These are phyloP conservation scores for Globisporangium spiculum DNA, from an alignment of 352 stramenopile genomes.

Conservation along the genomic window DNA sequence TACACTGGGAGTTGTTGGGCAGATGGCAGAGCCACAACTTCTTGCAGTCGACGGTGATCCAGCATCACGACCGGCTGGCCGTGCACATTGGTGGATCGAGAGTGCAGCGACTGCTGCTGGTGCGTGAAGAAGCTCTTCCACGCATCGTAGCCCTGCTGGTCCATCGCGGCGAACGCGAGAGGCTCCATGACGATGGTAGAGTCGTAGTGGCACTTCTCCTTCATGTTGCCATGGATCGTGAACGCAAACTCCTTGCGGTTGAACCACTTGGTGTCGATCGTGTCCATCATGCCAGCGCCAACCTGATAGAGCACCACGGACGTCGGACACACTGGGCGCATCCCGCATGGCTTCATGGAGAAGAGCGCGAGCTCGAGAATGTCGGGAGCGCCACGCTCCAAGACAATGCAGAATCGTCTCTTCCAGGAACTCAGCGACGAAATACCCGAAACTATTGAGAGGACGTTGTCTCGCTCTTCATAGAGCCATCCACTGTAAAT, in stretches of 20 bases:
- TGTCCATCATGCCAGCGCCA: constrained; percentile 36
- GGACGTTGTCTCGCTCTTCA: constrained; percentile 56
- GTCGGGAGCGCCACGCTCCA: constrained; percentile 54
- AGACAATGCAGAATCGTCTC: constrained; percentile 58
- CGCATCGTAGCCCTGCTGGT: constrained; percentile 38
- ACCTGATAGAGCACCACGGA: constrained; percentile 65
- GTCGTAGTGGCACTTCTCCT: constrained; percentile 35
- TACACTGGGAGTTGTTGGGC: background rate
- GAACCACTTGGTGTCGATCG: constrained; percentile 65
- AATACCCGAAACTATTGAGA: constrained; percentile 56
- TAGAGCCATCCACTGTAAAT: constrained; percentile 66
- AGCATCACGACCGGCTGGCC: constrained; percentile 4
- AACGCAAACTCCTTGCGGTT: constrained; percentile 68
- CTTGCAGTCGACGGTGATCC: background rate
- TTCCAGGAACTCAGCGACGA: constrained; percentile 66
- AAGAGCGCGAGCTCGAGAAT: constrained; percentile 77
- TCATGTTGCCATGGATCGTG: constrained; percentile 32
- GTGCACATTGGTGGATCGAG: constrained; percentile 6
- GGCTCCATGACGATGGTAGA: constrained; percentile 30
- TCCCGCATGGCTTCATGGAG: constrained; percentile 37
- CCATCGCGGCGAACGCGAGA: constrained; percentile 58
- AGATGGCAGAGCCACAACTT: background rate
- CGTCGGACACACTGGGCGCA: constrained; percentile 50
- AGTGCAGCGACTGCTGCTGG: constrained; percentile 35
- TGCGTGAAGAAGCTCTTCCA: constrained; percentile 63